Base-by-base conservation (phyloP, 116 monocot species). In the Papilionanthe hybrid region DNA sequence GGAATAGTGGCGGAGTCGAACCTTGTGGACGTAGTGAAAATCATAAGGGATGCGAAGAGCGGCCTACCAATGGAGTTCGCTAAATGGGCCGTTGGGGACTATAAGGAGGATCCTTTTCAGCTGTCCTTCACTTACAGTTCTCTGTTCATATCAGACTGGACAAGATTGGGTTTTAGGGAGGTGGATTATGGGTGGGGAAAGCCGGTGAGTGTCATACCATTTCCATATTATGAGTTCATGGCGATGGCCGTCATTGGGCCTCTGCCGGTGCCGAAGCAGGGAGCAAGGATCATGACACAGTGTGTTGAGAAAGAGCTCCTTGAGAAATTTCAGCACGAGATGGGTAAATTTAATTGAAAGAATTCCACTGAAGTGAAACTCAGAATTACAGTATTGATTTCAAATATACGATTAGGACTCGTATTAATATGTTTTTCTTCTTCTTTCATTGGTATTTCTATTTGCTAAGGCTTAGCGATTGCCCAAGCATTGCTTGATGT, bases 71-170 rank as follows among this genome's bases (percentile, higher is more conserved):
- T 0, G 0, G 82, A 86, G 0, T 86, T 89, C 32, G 82, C 56
- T 2, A 77, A 66, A 77, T 89, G 89, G 89, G 86, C 79, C 0
- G 55, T 23, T 1, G 89, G 84, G 27, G 86, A 78, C 17, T 84
- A 80, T 67, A 48, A 66, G 72, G 66, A 80, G 65, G 82, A 86
- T 23, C 89, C 89, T 0, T 89, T 82, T 13, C 79, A 85, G 49
- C 42, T 89, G 18, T 55, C 50, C 1, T 89, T 89, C 56, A 77
- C 37, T 0, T 89, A 81, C 65, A 65, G 80, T 10, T 80, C 77
- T 6, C n/a, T 89, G 77, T 86, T 86, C 42, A 86, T 89, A 2
- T 89, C 89, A 23, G 89, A 89, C 20, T 89, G 89, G 89, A 86
- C 83, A 0, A 37, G 82, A 77, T 13, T 89, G 32, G 89, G 89